Evolutionary conservation across 1,284 basidiomycete genomes (phyloP).

Genomic region (Melampsora larici-populina): DNA sequence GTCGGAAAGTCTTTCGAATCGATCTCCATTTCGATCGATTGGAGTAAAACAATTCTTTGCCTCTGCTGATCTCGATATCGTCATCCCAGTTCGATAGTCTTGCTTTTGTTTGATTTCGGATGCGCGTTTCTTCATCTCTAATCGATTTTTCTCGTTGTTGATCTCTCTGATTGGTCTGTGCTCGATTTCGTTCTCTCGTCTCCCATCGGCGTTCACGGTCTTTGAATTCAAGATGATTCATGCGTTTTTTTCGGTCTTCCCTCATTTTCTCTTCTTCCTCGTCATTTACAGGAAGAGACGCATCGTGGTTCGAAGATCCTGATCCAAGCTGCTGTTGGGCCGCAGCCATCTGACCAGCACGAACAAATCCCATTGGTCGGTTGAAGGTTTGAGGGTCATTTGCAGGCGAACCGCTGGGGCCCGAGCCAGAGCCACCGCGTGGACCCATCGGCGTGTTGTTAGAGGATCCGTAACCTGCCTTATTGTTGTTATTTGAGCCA

Average conservation of each 20-base stretch:
- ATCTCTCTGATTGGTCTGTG: slow-evolving; percentile 42
- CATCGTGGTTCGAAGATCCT: neutral
- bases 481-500: slow-evolving; percentile 21
- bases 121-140: slow-evolving; percentile 43
- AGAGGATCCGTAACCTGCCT: slow-evolving; percentile 36
- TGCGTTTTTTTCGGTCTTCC: slow-evolving; percentile 29
- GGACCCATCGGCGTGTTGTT: slow-evolving; percentile 41
- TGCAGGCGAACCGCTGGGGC: neutral
- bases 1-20: slow-evolving; percentile 47
- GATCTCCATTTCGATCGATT: slow-evolving; percentile 50
- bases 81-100: slow-evolving; percentile 47
- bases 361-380: slow-evolving; percentile 38
- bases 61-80: slow-evolving; percentile 45
- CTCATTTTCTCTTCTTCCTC: slow-evolving; percentile 44
- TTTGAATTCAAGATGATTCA: slow-evolving; percentile 41
- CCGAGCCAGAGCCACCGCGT: slow-evolving; percentile 7
- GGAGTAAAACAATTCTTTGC: slow-evolving; percentile 47
- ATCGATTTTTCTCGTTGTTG: slow-evolving; percentile 39
- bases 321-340: neutral
- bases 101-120: slow-evolving; percentile 43
- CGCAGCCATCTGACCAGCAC: slow-evolving; percentile 42
- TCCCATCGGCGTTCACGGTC: slow-evolving; percentile 45
- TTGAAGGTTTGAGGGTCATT: slow-evolving; percentile 33
- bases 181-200: slow-evolving; percentile 44
- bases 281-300: slow-evolving; percentile 5